Base-by-base conservation (phyloP, 2,329 filamentous ascomycete genomes). In the Fusarium nodosum region DNA sequence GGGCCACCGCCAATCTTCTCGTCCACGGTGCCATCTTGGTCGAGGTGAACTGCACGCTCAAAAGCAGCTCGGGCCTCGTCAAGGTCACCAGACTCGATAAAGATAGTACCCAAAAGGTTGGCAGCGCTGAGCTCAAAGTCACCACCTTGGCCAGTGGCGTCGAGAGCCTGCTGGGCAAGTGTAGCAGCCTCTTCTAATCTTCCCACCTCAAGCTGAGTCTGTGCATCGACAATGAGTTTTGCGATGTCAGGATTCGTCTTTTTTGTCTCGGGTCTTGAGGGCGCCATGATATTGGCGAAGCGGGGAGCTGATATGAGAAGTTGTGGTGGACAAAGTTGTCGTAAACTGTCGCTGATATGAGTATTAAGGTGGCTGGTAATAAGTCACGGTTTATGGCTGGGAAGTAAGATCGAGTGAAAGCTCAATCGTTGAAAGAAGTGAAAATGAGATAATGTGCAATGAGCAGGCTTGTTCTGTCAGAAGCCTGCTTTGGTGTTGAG, bases 1-100 rank as follows among this genome's bases (percentile, higher is more conserved):
- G 94, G 89, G 1, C 94, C 94, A 30, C 93, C 93, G 50, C 94
- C 94, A 53, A 90, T 79, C 39, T 88, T 86, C 74, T 93, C 91
- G 20, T 91, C 87, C 62, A 89, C 82, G 39, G 83, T 80, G 20
- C 95, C 96, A 60, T 94, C 88, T 26, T 90, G 86, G 77, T 99
- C 96, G 36, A 96, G 86, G 56, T 86, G 83, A 38, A 91, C 91
- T 0, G 96, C 93, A 46, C 87, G 85, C 64, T 89, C 79, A 75
- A 97, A 97, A 75, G 88, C 90, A 47, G 84, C 81, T 62, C 91
- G 86, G 42, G 95, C 95, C 18, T 87, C 82, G 55, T 95, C 91
- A 56, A 92, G 85, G 45, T 97, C 93, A 66, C 96, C 94, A 5
- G 93, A 81, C 77, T 97, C 93, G 59, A 97, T 86, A 73, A 89